Evolutionary conservation across 129 eudicot genomes (phyloP).

Genomic region (Sambucus nigra): DNA sequence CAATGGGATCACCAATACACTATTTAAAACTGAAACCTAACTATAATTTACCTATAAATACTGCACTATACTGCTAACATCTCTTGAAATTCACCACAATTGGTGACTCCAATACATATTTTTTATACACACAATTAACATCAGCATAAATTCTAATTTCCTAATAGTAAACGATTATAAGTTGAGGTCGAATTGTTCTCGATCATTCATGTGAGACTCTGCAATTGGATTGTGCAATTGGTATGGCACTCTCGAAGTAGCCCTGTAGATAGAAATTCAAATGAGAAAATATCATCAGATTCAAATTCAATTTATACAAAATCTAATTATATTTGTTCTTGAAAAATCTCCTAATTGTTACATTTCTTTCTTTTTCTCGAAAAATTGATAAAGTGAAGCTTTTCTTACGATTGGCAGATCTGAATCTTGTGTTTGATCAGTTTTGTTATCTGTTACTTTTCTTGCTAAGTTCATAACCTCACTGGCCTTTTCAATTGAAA

Average conservation of each 20-base stretch:
- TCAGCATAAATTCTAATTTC: neutral
- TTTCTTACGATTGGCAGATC: slow-evolving; percentile 28
- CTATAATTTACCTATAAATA: too few relatives aligned
- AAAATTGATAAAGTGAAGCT: slow-evolving; percentile 27
- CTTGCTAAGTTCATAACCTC: slow-evolving; percentile 17
- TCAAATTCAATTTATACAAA: neutral
- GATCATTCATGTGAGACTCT: slow-evolving; percentile 2
- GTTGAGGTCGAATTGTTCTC: slow-evolving; percentile 8
- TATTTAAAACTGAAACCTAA: too few relatives aligned
- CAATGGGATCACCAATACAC: too few relatives aligned
- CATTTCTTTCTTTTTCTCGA: slow-evolving; percentile 31
- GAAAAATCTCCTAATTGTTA: neutral
- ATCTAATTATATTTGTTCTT: neutral
- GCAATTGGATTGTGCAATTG: slow-evolving; percentile 2
- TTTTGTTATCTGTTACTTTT: neutral
- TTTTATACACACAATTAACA: too few relatives aligned
- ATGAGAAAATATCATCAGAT: neutral
- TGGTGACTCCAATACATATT: too few relatives aligned
- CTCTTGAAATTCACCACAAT: too few relatives aligned
- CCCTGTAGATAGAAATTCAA: neutral
- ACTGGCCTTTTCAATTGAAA: slow-evolving; percentile 13
- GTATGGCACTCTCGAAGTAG: slow-evolving; percentile 11
- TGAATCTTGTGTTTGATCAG: neutral
- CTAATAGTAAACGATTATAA: too few relatives aligned
- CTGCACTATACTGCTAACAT: too few relatives aligned